Evolutionary conservation across 768 basidiomycete species (phyloP).

Genomic region (Hirschioporus abietinus): DNA sequence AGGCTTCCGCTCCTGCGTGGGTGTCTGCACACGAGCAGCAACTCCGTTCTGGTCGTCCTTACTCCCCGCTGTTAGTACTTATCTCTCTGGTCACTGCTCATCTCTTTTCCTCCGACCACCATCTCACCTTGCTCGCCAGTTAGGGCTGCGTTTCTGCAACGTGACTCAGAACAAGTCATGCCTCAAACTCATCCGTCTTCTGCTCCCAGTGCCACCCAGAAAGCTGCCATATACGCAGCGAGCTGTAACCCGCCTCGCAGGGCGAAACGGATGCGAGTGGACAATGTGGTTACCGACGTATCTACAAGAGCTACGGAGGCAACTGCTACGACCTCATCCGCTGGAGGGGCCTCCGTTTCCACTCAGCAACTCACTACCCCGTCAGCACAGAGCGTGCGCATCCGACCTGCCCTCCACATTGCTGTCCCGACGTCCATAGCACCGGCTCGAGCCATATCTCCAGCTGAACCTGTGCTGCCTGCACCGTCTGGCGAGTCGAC

Average conservation of each 20-base stretch:
- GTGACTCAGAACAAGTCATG: neutral
- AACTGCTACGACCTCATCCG: neutral
- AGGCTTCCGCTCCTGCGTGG: too few species aligned
- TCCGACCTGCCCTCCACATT: conserved; percentile 7
- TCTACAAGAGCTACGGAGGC: conserved; percentile 8
- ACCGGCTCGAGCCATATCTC: conserved; percentile 8
- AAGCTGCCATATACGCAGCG: conserved; percentile 24
- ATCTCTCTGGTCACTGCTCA: neutral
- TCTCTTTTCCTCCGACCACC: too few species aligned
- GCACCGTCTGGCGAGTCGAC: conserved; percentile 4
- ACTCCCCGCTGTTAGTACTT: neutral
- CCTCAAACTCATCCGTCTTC: neutral
- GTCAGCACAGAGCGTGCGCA: conserved; percentile 12
- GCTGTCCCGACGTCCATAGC: conserved; percentile 4
- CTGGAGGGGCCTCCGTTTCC: too few species aligned
- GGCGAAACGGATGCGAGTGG: conserved; percentile 35
- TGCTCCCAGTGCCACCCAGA: neutral
- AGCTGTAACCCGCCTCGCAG: conserved; percentile 41
- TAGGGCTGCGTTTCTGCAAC: neutral
- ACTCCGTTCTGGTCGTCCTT: neutral
- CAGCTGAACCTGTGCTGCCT: conserved; percentile 16
- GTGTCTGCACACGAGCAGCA: neutral
- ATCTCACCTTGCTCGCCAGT: too few species aligned
- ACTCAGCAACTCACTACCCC: neutral
- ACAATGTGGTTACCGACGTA: conserved; percentile 10